Evolutionary conservation across 305 asterid genomes (phyloP).

Genomic region (Caryopteris hybrid): DNA sequence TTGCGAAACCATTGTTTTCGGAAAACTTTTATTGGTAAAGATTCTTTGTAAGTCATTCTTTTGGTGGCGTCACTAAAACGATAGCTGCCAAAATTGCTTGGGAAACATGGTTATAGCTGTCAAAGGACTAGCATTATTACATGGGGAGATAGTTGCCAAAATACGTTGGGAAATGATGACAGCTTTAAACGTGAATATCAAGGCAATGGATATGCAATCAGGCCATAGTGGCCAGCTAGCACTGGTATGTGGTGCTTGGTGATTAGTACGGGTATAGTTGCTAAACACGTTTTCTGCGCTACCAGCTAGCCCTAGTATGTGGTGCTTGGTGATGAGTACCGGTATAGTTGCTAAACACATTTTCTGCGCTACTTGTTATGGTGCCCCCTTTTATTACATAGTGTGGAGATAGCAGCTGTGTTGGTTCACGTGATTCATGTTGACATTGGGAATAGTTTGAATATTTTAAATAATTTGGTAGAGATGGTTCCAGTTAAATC

Average conservation of each 20-base stretch:
- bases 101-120: slow-evolving; percentile 18
- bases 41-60: slow-evolving; percentile 13
- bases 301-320: not conserved
- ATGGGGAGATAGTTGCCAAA: slow-evolving; percentile 20
- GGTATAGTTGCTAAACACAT: slow-evolving; percentile 9
- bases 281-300: not conserved
- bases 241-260: not conserved
- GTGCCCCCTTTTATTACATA: slow-evolving; percentile 12
- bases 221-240: slow-evolving; percentile 12
- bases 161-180: slow-evolving; percentile 5
- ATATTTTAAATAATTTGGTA: not conserved
- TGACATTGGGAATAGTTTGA: not conserved
- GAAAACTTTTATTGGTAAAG: slow-evolving; percentile 9
- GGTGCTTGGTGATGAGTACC: slow-evolving; percentile 10
- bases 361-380: not conserved
- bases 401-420: not conserved
- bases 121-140: not conserved
- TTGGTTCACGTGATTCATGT: slow-evolving; percentile 11
- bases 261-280: slow-evolving; percentile 11
- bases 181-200: not conserved
- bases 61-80: not conserved
- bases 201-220: slow-evolving; percentile 10
- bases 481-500: not conserved
- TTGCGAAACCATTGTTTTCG: slow-evolving; percentile 9
- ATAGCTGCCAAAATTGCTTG: slow-evolving; percentile 17